Conservation (phyloP, 1,139 yeast species). For the Saccharomyces hybrid region DNA sequence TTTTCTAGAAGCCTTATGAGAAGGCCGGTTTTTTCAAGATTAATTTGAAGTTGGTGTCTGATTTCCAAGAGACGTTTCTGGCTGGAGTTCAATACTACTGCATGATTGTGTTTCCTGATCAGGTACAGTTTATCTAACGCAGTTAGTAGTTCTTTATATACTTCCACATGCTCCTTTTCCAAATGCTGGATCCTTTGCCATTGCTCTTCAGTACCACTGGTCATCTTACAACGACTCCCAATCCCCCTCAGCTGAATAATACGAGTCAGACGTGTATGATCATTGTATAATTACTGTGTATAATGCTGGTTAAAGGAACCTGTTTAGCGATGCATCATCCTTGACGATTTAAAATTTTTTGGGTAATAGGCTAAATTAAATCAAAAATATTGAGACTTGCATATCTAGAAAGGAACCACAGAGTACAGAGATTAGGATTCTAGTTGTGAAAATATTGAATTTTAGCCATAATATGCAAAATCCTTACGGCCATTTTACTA, state of each 20-base stretch:
- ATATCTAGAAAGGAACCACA: background rate
- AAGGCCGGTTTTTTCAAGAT: constrained; percentile 23
- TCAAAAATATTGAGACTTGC: background rate
- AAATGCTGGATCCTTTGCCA: constrained; percentile 15
- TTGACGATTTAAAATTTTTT: background rate
- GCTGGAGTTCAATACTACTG: constrained; percentile 7
- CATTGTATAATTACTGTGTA: background rate
- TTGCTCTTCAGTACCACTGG: background rate
- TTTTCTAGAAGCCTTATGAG: constrained; percentile 17
- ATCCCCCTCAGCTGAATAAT: background rate
- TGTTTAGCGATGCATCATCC: background rate
- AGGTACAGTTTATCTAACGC: constrained; percentile 24
- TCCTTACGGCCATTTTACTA: background rate
- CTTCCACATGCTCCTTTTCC: constrained; percentile 22
- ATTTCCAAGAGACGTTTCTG: constrained; percentile 14
- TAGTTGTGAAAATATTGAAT: background rate
- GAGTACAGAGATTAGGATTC: background rate
- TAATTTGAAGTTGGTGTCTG: constrained; percentile 20
- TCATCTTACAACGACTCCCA: background rate
- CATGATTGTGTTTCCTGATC: constrained; percentile 10
- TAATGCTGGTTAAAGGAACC: background rate
- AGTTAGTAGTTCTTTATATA: constrained; percentile 19
- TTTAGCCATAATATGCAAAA: background rate
- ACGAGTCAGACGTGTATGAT: background rate
- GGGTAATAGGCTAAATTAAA: background rate